Conservation (phyloP, 2,329 filamentous ascomycete genomes). For the Penicillium sp. region DNA sequence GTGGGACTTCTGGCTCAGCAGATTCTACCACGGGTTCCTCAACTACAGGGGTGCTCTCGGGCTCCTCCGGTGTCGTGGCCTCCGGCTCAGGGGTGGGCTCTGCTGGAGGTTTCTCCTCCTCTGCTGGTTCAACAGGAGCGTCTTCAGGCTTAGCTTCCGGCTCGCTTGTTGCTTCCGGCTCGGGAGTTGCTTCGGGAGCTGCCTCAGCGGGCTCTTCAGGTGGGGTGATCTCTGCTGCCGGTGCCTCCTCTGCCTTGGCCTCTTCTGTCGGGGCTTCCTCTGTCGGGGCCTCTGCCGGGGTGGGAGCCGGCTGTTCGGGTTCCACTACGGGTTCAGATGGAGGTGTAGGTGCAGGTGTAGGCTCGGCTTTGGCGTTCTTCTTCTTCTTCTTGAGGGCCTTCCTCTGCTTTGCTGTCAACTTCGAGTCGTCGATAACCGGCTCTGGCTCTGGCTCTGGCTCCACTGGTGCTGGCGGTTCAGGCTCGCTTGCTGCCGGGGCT, state of each 20-base stretch:
- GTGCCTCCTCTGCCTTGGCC: neutral
- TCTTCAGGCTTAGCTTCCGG: conserved; percentile 9
- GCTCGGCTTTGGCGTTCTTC: conserved; percentile 12
- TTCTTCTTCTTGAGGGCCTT: conserved; percentile 12
- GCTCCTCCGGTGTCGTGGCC: conserved; percentile 10
- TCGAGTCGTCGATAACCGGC: neutral
- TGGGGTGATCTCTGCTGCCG: neutral
- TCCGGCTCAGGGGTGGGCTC: conserved; percentile 2
- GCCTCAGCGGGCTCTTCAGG: neutral
- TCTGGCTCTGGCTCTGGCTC: neutral
- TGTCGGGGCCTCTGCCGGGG: neutral
- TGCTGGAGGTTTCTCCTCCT: neutral
- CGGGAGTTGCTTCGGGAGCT: neutral
- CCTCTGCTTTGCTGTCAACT: conserved; percentile 6
- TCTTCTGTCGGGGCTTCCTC: too few relatives aligned
- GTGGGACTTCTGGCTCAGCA: neutral
- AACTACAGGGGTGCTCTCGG: neutral
- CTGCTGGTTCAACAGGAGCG: conserved; percentile 11
- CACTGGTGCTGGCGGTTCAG: neutral
- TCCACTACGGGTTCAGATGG: conserved; percentile 13
- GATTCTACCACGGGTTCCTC: neutral
- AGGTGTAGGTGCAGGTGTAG: conserved; percentile 4
- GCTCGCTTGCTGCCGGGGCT: neutral
- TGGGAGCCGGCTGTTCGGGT: neutral
- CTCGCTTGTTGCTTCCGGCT: conserved; percentile 10